A percentile compares a stretch with the other conserved stretches of the same genome.
Conservation (phyloP, 2,329 filamentous ascomycete genomes). For the Botrytis cinerea region DNA sequence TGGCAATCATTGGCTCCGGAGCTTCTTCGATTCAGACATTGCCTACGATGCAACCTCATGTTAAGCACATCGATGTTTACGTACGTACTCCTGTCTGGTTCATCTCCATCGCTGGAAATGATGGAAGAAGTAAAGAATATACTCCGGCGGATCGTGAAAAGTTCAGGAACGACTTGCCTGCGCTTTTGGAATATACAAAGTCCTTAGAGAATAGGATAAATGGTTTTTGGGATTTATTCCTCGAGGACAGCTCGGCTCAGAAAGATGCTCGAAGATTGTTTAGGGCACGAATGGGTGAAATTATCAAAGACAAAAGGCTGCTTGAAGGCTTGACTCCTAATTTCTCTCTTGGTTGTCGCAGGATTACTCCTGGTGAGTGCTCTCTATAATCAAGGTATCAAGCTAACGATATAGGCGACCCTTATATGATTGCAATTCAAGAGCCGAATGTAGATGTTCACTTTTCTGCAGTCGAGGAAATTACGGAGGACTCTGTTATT, state of each 20-base stretch:
- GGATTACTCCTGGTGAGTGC: conserved; percentile 42
- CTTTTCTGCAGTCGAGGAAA: conserved; percentile 49
- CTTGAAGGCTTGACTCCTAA: conserved; percentile 45
- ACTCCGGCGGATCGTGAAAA: conserved; percentile 45
- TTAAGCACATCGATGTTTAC: conserved; percentile 50
- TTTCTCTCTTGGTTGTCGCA: conserved; percentile 48
- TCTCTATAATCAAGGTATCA: not conserved
- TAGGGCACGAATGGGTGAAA: conserved; percentile 49
- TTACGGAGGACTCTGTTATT: conserved; percentile 50
- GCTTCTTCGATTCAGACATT: conserved; percentile 44
- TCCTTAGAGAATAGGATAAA: conserved; percentile 46
- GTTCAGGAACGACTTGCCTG: conserved; percentile 46
- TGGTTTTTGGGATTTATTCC: conserved; percentile 50
- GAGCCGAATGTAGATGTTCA: conserved; percentile 53
- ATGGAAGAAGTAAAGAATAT: conserved; percentile 49
- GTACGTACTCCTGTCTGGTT: conserved; percentile 55
- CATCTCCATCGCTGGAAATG: conserved; percentile 48
- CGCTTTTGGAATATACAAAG: conserved; percentile 34
- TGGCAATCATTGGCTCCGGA: conserved; percentile 46
- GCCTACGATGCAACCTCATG: conserved; percentile 45
- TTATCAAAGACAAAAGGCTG: conserved; percentile 53
- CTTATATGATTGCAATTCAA: conserved; percentile 53
- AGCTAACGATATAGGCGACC: conserved; percentile 46
- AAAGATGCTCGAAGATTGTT: conserved; percentile 45
- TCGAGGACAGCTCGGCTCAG: conserved; percentile 47